Base-by-base conservation (phyloP, 2,329 filamentous ascomycete genomes). In the Mycosphaerelloides madeirae region DNA sequence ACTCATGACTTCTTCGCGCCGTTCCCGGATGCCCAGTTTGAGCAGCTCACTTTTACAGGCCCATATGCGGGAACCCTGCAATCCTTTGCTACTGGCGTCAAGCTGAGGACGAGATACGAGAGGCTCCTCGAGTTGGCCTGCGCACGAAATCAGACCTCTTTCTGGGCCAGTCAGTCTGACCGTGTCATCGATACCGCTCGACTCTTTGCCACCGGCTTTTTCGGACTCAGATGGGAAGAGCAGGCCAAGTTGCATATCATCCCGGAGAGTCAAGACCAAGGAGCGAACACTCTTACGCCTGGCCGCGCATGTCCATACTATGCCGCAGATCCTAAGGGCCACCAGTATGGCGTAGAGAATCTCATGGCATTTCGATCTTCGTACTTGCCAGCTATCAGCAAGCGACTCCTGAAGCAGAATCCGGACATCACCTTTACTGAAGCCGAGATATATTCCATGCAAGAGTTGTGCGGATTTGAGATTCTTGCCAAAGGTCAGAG, bases 391-490 rank as follows among this genome's bases (percentile, higher is more conserved):
- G 52, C 64, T 12, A 75, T 79, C 32, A 64, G 67, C 29, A 46
- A 66, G 12, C 67, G 76, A 15, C 60, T 80, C 3, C 53, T 56
- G 1, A 50, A 66, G 5, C 63, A 72, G n/a, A 70, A 69, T 25
- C 63, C 71, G 2, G 65, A 60, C 2, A 62, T 77, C 31, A 40
- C 56, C 12, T 69, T 78, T 44, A 65, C 61, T 0, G 65, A 71
- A 35, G 54, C 65, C 3, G 76, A 80, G 42, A 60, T 80, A 29
- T 81, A 74, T 54, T 68, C 72, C 46, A 80, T 81, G 78, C 78
- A 80, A 57, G 76, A 80, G 52, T 73, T 80, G 66, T 81, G 78
- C 56, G 78, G 75, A 1, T 81, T 80, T 50, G 78, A 81, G 59
- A 76, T 68, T 0, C 70, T 75, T 2, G 72, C 73, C 0, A 68